A percentile compares a stretch with the other conserved stretches of the same genome.
Conservation (phyloP, 495 filamentous ascomycete species). For the Saxophila tyrrhenica region DNA sequence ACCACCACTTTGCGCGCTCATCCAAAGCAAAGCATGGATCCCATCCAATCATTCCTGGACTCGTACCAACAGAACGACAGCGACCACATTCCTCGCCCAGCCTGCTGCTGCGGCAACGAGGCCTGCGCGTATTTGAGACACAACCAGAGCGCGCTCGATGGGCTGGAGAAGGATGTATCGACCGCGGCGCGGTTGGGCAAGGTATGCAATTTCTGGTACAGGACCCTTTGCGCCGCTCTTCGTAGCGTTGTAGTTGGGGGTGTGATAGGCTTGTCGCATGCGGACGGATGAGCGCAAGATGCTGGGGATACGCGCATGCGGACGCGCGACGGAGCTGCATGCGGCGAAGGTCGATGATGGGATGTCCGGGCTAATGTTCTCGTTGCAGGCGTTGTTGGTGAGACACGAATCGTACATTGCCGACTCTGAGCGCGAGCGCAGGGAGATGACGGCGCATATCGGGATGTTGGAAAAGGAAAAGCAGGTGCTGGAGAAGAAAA, state of each 20-base stretch:
- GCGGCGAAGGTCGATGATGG: conserved; percentile 3
- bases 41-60: conserved; percentile 17
- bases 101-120: conserved; percentile 73
- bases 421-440: conserved; percentile 73
- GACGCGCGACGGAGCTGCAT: conserved; percentile 1
- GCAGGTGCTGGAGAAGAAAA: conserved; percentile 56
- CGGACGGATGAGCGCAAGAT: background rate
- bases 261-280: background rate
- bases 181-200: conserved; percentile 79
- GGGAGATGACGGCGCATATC: conserved; percentile 55
- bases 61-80: conserved; percentile 5
- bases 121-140: conserved; percentile 72
- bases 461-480: conserved; percentile 70
- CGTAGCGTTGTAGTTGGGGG: background rate
- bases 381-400: conserved; percentile 74
- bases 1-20: background rate
- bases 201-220: conserved; percentile 40
- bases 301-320: background rate
- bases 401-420: conserved; percentile 89
- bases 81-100: background rate
- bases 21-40: background rate
- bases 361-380: conserved; percentile 51
- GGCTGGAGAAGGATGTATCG: conserved; percentile 74
- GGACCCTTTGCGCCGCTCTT: background rate
- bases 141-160: conserved; percentile 64